A percentile compares a stretch with the other conserved stretches of the same genome.
Evolutionary conservation across 148 eudicot genomes (phyloP).

Genomic region (Amaranthus palmeri): DNA sequence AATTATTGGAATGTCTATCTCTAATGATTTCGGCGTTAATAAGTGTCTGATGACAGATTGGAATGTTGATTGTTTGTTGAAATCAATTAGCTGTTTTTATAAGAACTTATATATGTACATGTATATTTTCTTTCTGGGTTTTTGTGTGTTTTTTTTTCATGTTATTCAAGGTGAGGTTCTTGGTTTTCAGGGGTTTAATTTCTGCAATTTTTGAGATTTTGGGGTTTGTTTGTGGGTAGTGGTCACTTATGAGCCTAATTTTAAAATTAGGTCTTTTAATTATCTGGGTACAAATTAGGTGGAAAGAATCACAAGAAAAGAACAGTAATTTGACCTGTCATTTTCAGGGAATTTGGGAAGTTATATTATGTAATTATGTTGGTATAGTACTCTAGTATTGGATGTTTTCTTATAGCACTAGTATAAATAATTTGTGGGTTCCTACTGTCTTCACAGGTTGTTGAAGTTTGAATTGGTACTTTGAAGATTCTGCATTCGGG

Average conservation of each 20-base stretch:
- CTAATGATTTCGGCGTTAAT: slow-evolving; percentile 8
- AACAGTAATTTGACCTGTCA: not conserved
- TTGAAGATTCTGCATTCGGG: slow-evolving; percentile 6
- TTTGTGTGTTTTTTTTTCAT: not conserved
- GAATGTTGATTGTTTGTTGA: slow-evolving; percentile 13
- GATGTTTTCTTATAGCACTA: not conserved
- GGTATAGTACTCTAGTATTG: not conserved
- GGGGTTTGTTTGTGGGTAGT: slow-evolving; percentile 9
- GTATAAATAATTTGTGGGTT: slow-evolving; percentile 7
- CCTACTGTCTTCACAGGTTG: slow-evolving; percentile 4
- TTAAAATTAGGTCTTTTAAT: not conserved
- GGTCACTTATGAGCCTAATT: slow-evolving; percentile 11
- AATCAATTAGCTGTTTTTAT: slow-evolving; percentile 19
- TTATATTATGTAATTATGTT: not conserved
- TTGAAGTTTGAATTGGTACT: slow-evolving; percentile 7
- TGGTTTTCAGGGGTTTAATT: not conserved
- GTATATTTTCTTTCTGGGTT: not conserved
- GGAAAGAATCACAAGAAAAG: not conserved
- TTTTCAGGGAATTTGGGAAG: slow-evolving; percentile 10
- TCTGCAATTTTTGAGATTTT: slow-evolving; percentile 1
- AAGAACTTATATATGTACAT: not conserved
- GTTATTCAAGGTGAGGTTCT: not conserved
- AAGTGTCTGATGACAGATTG: slow-evolving; percentile 21
- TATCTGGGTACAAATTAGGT: slow-evolving; percentile 6
- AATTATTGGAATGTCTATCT: not conserved